phyloP scores from a whole-genome alignment of 108 stramenopile species.

The Pseudonitzschia multiseries region DNA sequence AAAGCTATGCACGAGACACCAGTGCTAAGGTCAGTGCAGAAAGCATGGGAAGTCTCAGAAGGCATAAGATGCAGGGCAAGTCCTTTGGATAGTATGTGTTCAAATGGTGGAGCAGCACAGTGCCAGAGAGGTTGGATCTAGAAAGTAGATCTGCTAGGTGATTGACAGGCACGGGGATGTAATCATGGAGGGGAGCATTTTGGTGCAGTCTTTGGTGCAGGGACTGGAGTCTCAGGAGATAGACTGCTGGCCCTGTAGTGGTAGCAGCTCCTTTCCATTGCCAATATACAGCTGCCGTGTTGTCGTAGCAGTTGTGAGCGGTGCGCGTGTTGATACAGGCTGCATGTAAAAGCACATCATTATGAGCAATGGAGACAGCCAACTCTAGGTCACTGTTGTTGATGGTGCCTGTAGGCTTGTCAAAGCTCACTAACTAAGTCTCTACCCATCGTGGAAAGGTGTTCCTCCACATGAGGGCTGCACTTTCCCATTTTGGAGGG shows the following conservation, averaged over 20 bases:
- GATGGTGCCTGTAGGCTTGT: constrained; percentile 38
- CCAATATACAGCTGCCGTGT: no score
- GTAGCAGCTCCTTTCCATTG: no score
- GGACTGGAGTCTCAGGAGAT: constrained; percentile 34
- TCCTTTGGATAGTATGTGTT: no score
- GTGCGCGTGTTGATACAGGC: constrained; percentile 37
- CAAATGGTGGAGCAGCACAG: no score
- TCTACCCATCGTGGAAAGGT: constrained; percentile 33
- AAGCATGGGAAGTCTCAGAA: no score
- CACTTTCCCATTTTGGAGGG: not conserved
- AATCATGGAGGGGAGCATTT: constrained; percentile 14
- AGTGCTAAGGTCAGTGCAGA: no score
- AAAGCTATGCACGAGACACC: no score
- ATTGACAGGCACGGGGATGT: constrained; percentile 31
- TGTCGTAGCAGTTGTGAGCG: constrained; percentile 23
- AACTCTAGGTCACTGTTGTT: no score
- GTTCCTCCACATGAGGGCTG: constrained; percentile 47
- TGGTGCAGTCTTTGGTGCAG: constrained; percentile 28
- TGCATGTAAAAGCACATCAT: constrained; percentile 35
- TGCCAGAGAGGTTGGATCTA: no score
- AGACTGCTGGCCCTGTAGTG: no score
- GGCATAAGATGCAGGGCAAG: no score
- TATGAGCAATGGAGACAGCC: constrained; percentile 42
- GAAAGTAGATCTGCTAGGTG: no score
- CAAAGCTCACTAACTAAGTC: constrained; percentile 1